Conservation (phyloP, 2,329 filamentous ascomycete genomes). For the Annulohypoxylon truncatum region DNA sequence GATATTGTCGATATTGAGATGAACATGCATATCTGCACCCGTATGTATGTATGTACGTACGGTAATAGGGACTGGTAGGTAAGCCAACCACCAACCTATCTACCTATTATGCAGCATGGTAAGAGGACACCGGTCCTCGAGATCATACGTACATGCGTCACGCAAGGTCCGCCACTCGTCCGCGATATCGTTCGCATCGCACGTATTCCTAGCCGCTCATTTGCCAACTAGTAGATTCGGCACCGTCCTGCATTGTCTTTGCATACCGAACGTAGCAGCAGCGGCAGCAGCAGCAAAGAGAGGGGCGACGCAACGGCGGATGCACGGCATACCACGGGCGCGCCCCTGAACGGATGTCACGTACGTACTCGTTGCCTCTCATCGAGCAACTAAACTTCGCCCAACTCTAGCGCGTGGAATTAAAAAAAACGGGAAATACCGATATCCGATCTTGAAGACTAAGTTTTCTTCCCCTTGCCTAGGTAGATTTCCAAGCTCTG, state of each 20-base stretch:
- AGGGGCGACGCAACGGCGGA: constrained; percentile 5
- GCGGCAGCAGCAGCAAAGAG: neutral
- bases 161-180: neutral
- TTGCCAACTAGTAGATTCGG: neutral
- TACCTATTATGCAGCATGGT: no score
- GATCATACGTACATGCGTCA: neutral
- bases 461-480: no score
- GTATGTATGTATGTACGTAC: neutral
- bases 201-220: neutral
- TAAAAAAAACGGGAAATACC: neutral
- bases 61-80: no score
- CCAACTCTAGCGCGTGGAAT: neutral
- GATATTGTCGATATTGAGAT: constrained; percentile 32
- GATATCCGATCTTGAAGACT: neutral
- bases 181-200: neutral
- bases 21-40: constrained; percentile 17
- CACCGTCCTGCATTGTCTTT: neutral
- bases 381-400: neutral
- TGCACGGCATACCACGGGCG: constrained; percentile 14
- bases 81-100: no score
- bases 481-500: no score
- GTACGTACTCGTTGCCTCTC: constrained; percentile 1
- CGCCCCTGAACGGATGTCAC: constrained; percentile 23
- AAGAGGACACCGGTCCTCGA: no score
- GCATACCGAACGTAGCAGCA: no score